Percentiles rank a stretch among this genome's conserved stretches.
Conservation (phyloP, 176 grass and related monocot genomes). For the Neostapfia colusana region DNA sequence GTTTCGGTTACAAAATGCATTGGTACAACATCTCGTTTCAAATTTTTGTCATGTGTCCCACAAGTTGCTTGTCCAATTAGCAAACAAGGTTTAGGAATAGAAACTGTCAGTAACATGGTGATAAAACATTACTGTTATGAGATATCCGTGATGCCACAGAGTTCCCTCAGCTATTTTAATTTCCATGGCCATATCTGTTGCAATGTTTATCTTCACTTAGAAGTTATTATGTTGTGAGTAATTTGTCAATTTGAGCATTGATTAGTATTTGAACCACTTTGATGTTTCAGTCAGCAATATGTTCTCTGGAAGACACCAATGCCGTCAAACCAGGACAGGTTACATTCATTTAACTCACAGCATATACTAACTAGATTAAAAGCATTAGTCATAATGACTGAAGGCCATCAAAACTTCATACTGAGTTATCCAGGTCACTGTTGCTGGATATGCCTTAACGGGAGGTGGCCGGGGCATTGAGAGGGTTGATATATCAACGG, state of each 20-base stretch:
- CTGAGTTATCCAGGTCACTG: conserved; percentile 32
- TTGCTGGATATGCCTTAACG: conserved; percentile 59
- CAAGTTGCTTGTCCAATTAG: neutral
- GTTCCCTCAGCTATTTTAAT: neutral
- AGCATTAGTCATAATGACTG: neutral
- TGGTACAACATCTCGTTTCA: neutral
- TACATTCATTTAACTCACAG: neutral
- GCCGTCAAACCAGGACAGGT: conserved; percentile 52
- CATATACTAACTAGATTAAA: neutral
- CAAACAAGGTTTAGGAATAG: neutral
- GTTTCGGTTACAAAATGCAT: neutral
- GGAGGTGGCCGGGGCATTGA: conserved; percentile 67
- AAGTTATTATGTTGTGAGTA: neutral
- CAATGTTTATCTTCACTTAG: neutral
- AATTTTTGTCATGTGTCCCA: neutral
- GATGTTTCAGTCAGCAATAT: conserved; percentile 65
- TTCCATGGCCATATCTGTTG: neutral
- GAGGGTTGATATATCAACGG: conserved; percentile 59
- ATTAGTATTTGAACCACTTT: neutral
- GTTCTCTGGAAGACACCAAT: conserved; percentile 53
- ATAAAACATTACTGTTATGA: neutral
- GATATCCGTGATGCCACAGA: neutral
- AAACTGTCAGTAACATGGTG: neutral
- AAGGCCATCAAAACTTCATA: neutral
- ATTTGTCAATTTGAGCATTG: neutral